Evolutionary conservation across 1,284 basidiomycete species (phyloP).

Genomic region (Meira nashicola): DNA sequence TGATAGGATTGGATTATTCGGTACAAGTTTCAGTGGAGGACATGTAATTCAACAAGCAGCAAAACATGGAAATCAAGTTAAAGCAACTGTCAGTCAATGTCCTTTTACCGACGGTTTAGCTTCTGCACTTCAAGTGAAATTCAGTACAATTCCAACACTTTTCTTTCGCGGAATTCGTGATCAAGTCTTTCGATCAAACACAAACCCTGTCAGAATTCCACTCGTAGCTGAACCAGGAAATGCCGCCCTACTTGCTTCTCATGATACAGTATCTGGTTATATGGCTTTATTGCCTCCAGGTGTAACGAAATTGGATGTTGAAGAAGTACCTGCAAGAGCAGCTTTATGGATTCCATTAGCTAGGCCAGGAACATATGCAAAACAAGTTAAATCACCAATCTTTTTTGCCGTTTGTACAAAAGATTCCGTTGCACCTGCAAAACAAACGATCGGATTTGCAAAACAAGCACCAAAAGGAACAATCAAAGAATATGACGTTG

Average conservation of each 20-base stretch:
- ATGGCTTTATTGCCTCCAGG: constrained; percentile 18
- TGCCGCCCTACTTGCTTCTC: constrained; percentile 33
- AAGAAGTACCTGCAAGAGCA: constrained; percentile 32
- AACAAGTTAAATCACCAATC: constrained; percentile 31
- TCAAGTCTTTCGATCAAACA: constrained; percentile 20
- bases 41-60: constrained; percentile 37
- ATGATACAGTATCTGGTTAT: constrained; percentile 20
- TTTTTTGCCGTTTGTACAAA: constrained; percentile 43
- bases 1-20: constrained; percentile 33
- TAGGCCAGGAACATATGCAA: constrained; percentile 31
- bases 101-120: constrained; percentile 39
- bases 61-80: constrained; percentile 21
- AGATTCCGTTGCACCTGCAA: constrained; percentile 34
- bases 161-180: constrained; percentile 21
- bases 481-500: constrained; percentile 29
- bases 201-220: constrained; percentile 19
- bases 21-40: constrained; percentile 39
- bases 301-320: background rate
- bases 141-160: constrained; percentile 19
- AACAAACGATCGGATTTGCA: constrained; percentile 28
- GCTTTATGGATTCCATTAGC: constrained; percentile 28
- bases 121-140: constrained; percentile 17
- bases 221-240: constrained; percentile 29
- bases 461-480: constrained; percentile 27
- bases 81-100: constrained; percentile 37